Evolutionary conservation across 2,329 filamentous ascomycete species (phyloP).

Genomic region (Sclerotinia minor): DNA sequence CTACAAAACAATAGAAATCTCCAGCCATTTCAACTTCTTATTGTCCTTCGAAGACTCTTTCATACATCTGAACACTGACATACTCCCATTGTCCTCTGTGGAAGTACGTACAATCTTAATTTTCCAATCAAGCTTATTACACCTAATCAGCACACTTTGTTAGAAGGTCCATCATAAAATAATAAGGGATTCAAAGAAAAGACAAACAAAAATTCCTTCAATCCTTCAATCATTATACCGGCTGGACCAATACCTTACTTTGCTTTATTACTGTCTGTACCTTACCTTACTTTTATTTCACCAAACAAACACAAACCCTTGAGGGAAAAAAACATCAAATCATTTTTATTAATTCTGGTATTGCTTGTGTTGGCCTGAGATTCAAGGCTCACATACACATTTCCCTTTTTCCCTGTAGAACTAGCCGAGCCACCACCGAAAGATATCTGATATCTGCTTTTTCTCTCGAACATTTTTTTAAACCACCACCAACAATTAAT

Average conservation of each 20-base stretch:
- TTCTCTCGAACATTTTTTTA: slow-evolving; percentile 16
- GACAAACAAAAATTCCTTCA: background rate
- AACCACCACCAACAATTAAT: slow-evolving; percentile 23
- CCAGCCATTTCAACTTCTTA: background rate
- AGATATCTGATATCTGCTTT: slow-evolving; percentile 13
- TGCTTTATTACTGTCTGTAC: too few relatives aligned
- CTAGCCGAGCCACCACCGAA: slow-evolving; percentile 24
- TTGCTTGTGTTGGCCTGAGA: background rate
- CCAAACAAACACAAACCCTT: background rate
- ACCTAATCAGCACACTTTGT: background rate
- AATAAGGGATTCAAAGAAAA: slow-evolving; percentile 6
- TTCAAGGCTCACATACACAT: background rate
- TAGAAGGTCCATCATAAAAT: background rate
- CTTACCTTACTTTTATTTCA: background rate
- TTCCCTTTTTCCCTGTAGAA: background rate
- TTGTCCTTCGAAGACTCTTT: background rate
- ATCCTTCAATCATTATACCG: background rate
- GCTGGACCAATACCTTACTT: background rate
- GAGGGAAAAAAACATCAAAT: background rate
- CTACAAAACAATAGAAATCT: background rate
- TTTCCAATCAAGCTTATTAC: too few relatives aligned
- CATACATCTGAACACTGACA: background rate
- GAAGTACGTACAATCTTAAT: background rate
- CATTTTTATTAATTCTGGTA: background rate
- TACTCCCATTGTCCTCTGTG: background rate